A percentile compares a stretch with the other conserved stretches of the same genome.
Conservation (phyloP, 768 basidiomycete species). For the Leucocoprinus leucothites region DNA sequence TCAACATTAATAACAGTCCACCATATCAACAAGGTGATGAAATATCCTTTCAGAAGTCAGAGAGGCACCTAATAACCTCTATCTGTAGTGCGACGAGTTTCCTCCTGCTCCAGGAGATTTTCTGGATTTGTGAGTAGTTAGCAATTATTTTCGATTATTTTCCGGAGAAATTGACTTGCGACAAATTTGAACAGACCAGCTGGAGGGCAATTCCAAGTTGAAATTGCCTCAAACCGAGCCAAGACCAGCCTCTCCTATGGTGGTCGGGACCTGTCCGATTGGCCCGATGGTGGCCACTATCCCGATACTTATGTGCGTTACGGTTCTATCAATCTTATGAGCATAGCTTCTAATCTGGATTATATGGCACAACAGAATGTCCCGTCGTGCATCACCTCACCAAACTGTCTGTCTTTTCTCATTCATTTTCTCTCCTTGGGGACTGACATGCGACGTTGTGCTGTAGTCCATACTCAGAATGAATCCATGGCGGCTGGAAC, state of each 20-base stretch:
- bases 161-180: no score
- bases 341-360: not conserved
- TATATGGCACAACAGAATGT: constrained; percentile 25
- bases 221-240: constrained; percentile 47
- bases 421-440: no score
- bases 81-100: constrained; percentile 35
- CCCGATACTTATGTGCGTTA: constrained; percentile 43
- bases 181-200: constrained; percentile 39
- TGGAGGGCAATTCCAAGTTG: constrained; percentile 43
- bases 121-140: constrained; percentile 37
- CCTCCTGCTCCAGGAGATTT: constrained; percentile 40
- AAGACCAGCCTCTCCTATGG: constrained; percentile 42
- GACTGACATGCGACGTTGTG: no score
- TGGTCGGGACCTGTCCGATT: constrained; percentile 34
- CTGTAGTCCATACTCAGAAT: constrained; percentile 50
- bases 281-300: constrained; percentile 44
- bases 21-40: constrained; percentile 28
- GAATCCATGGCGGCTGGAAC: constrained; percentile 49
- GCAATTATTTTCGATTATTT: no score
- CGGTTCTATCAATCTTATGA: not conserved
- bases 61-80: no score
- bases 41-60: no score
- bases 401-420: constrained; percentile 41
- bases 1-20: constrained; percentile 27
- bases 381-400: constrained; percentile 39